A percentile compares a stretch with the other conserved stretches of the same genome.
Conservation (phyloP, 495 filamentous ascomycete genomes). For the Aspergillus indologenus region DNA sequence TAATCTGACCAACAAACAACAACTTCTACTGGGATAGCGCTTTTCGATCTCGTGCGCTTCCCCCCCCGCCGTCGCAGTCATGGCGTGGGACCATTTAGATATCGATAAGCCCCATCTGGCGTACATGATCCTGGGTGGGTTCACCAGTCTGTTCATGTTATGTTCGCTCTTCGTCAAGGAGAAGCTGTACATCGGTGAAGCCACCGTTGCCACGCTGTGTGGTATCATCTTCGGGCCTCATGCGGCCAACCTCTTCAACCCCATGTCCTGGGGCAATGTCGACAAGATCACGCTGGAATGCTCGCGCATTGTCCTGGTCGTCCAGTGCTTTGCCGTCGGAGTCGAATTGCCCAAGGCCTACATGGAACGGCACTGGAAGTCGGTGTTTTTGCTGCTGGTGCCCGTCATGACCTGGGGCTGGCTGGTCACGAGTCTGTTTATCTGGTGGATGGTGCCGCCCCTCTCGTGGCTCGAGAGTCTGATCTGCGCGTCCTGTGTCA, state of each 20-base stretch:
- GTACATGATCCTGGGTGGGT: conserved; percentile 97
- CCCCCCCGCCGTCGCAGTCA: conserved; percentile 35
- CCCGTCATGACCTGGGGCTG: conserved; percentile 98
- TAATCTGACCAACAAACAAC: not conserved
- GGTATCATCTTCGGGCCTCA: conserved; percentile 97
- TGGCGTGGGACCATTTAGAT: conserved; percentile 91
- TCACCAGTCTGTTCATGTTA: conserved; percentile 97
- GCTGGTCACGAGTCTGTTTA: conserved; percentile 90
- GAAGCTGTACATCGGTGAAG: conserved; percentile 97
- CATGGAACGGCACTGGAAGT: conserved; percentile 98
- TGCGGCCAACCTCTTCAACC: conserved; percentile 88
- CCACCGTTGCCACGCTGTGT: conserved; percentile 91
- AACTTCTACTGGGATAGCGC: not conserved
- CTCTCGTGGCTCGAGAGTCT: conserved; percentile 88
- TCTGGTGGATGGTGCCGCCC: conserved; percentile 88
- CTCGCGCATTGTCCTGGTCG: conserved; percentile 94
- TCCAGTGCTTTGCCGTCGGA: conserved; percentile 98
- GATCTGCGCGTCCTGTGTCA: conserved; percentile 86
- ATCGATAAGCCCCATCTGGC: conserved; percentile 96
- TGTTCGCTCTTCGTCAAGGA: conserved; percentile 98
- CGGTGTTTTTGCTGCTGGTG: conserved; percentile 80
- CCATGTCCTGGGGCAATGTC: conserved; percentile 80
- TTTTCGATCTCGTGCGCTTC: not conserved
- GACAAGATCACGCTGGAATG: conserved; percentile 97
- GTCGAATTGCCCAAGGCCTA: conserved; percentile 96